Percentiles rank a stretch among this genome's conserved stretches.
These are phyloP conservation scores for Parachlorella kessleri DNA, from an alignment of 139 green algal genomes.

Conservation along the genomic window DNA sequence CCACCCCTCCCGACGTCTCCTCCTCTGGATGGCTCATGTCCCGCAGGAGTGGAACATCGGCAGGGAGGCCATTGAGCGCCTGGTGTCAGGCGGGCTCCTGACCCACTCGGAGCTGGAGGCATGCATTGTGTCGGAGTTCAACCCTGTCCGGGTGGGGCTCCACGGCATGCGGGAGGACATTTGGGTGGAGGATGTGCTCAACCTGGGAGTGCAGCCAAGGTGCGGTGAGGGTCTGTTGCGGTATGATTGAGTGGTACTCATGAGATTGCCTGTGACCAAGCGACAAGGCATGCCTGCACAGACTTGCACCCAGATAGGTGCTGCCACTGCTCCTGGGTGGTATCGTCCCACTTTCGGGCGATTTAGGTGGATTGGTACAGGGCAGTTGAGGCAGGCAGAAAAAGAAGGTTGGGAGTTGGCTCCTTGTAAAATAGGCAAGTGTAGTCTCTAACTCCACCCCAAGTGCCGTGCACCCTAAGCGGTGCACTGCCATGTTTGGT, in stretches of 20 bases:
- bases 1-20: too few relatives aligned
- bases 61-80: conserved; percentile 36
- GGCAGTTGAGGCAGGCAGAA: too few relatives aligned
- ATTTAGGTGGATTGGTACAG: background rate
- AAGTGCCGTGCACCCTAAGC: too few relatives aligned
- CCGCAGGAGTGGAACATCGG: conserved; percentile 44
- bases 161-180: conserved; percentile 33
- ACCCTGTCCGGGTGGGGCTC: conserved; percentile 72
- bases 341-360: background rate
- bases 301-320: background rate
- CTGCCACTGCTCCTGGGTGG: background rate
- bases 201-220: conserved; percentile 75
- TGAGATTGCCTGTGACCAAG: background rate
- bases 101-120: conserved; percentile 60
- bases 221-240: conserved; percentile 5
- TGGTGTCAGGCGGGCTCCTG: conserved; percentile 70
- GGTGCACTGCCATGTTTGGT: too few relatives aligned
- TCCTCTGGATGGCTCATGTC: too few relatives aligned
- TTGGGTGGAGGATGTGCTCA: conserved; percentile 72
- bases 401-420: too few relatives aligned
- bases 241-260: background rate
- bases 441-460: too few relatives aligned
- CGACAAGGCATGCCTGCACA: background rate
- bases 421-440: too few relatives aligned
- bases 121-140: conserved; percentile 71